Conservation (phyloP, 2,329 filamentous ascomycete genomes). For the Fusarium napiforme region DNA sequence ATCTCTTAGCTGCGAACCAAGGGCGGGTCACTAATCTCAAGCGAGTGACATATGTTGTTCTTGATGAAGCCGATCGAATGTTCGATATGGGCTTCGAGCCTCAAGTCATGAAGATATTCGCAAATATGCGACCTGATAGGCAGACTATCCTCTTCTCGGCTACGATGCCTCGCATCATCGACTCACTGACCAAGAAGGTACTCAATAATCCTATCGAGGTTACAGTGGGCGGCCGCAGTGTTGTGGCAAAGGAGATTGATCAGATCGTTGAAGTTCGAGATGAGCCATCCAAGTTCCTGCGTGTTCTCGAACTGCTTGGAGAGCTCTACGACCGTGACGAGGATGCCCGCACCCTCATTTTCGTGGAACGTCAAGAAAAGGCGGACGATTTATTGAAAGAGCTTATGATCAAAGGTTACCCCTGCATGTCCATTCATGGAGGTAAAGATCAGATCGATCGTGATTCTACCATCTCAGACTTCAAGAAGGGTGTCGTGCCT, state of each 20-base stretch:
- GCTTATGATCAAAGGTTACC: slow-evolving; percentile 84
- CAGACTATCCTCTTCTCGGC: slow-evolving; percentile 97
- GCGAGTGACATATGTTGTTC: slow-evolving; percentile 90
- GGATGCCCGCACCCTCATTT: slow-evolving; percentile 88
- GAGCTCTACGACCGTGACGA: slow-evolving; percentile 88
- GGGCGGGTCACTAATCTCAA: slow-evolving; percentile 93
- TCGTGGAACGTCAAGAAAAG: slow-evolving; percentile 92
- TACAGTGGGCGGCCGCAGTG: slow-evolving; percentile 87
- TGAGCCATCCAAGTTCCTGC: slow-evolving; percentile 84
- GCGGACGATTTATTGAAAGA: slow-evolving; percentile 83
- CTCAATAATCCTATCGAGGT: slow-evolving; percentile 89
- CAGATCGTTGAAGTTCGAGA: slow-evolving; percentile 90
- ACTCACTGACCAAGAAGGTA: slow-evolving; percentile 88
- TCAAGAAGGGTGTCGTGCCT: slow-evolving; percentile 90
- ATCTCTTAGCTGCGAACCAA: slow-evolving; percentile 90
- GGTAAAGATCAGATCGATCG: slow-evolving; percentile 94
- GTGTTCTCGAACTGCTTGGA: slow-evolving; percentile 86
- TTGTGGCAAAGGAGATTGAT: slow-evolving; percentile 90
- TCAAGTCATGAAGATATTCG: slow-evolving; percentile 96
- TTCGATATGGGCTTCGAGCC: slow-evolving; percentile 99
- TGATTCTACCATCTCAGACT: slow-evolving; percentile 91
- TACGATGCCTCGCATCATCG: slow-evolving; percentile 94
- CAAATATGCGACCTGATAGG: slow-evolving; percentile 88
- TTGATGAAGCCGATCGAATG: slow-evolving; percentile 98
- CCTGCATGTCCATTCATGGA: slow-evolving; percentile 92